A percentile compares a stretch with the other conserved stretches of the same genome.
Evolutionary conservation across 2,329 filamentous ascomycete species (phyloP).

Genomic region (Fusarium ambrosium): DNA sequence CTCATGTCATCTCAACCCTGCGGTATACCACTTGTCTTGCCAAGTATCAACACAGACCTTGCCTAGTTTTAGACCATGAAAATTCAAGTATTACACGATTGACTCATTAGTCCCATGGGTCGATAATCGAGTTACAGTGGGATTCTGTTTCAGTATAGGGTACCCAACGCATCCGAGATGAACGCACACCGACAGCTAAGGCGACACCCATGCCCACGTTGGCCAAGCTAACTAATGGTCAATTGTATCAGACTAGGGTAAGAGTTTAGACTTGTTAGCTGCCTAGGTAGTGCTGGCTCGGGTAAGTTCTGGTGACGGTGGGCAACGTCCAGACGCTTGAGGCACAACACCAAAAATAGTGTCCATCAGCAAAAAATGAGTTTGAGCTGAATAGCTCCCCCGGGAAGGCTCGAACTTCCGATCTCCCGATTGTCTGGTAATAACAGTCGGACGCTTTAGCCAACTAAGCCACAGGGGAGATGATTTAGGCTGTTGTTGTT

Average conservation of each 20-base stretch:
- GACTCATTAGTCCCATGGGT: neutral
- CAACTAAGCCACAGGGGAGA: conserved; percentile 60
- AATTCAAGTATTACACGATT: neutral
- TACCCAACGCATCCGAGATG: neutral
- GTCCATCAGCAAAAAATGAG: neutral
- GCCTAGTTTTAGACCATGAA: accelerated
- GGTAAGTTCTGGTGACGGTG: neutral
- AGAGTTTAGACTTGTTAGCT: neutral
- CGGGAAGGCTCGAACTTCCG: conserved; percentile 50
- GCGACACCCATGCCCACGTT: neutral
- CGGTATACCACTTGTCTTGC: neutral
- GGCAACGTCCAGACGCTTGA: neutral
- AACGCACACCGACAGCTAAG: neutral
- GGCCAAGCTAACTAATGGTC: neutral
- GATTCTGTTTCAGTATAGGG: neutral
- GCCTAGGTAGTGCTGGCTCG: neutral
- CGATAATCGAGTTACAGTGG: neutral
- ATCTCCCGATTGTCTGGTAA: conserved; percentile 51
- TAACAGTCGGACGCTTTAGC: conserved; percentile 72
- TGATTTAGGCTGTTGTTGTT: conserved; percentile 5
- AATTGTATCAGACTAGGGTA: neutral
- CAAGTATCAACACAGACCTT: neutral
- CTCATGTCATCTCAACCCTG: neutral
- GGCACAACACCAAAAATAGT: neutral
- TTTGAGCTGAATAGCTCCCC: conserved; percentile 31